Conservation (phyloP, 108 stramenopile species). For the Pseudonitzschia multiseries region DNA sequence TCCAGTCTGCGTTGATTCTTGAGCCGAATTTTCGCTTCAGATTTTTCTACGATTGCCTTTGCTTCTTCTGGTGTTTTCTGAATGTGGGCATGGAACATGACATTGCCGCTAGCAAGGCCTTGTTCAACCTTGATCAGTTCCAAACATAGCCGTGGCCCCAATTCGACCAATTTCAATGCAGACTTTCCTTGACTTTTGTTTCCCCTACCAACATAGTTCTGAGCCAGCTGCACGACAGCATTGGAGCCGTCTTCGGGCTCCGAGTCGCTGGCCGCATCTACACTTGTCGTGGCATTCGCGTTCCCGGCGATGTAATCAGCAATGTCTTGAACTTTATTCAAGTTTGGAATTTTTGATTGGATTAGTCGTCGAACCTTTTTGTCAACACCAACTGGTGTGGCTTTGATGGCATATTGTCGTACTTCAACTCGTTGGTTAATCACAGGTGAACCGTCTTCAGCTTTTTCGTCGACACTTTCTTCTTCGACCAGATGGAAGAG, state of each 20-base stretch:
- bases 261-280: constrained; percentile 73
- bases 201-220: constrained; percentile 79
- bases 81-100: constrained; percentile 96
- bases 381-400: constrained; percentile 93
- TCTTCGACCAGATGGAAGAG: constrained; percentile 84
- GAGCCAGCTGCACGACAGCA: constrained; percentile 77
- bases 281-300: constrained; percentile 39
- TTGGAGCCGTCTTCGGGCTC: constrained; percentile 85
- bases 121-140: constrained; percentile 94
- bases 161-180: constrained; percentile 93
- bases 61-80: constrained; percentile 74
- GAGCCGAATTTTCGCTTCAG: constrained; percentile 55
- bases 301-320: constrained; percentile 90
- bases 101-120: constrained; percentile 91
- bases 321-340: constrained; percentile 91
- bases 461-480: constrained; percentile 12
- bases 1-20: constrained; percentile 79
- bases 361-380: constrained; percentile 88
- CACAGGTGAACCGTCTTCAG: constrained; percentile 35
- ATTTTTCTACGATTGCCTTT: constrained; percentile 60
- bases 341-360: constrained; percentile 91
- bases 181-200: constrained; percentile 82
- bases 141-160: constrained; percentile 92
- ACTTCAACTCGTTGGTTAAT: constrained; percentile 74
- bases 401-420: constrained; percentile 97